phyloP scores from a whole-genome alignment of 768 basidiomycete species.

The Phaeolepiota aurea region DNA sequence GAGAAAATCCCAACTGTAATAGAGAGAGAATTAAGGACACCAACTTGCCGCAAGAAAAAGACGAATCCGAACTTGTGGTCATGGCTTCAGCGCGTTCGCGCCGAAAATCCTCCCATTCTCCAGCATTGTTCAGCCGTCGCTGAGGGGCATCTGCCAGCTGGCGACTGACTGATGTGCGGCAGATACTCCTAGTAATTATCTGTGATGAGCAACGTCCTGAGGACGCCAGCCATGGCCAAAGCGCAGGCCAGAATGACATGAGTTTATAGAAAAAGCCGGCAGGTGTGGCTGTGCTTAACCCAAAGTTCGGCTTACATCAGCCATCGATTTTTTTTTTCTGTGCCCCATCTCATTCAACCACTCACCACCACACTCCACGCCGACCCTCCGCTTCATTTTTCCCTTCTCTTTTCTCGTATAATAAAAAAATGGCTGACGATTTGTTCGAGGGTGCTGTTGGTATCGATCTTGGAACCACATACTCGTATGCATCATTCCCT shows the following conservation, averaged over 20 bases:
- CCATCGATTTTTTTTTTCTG: conserved; percentile 41
- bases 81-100: conserved; percentile 45
- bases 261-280: conserved; percentile 8
- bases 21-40: background rate
- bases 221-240: conserved; percentile 28
- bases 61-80: conserved; percentile 39
- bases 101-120: conserved; percentile 64
- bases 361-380: conserved; percentile 25
- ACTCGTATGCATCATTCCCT: conserved; percentile 63
- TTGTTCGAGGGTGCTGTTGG: conserved; percentile 94
- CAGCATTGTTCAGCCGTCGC: conserved; percentile 30
- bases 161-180: conserved; percentile 10
- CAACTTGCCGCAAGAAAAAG: background rate
- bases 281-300: conserved; percentile 36
- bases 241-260: conserved; percentile 28
- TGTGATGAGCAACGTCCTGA: conserved; percentile 19
- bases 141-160: conserved; percentile 17
- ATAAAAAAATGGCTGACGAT: conserved; percentile 75
- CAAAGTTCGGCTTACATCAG: conserved; percentile 48
- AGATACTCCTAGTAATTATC: conserved; percentile 7
- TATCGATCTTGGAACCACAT: conserved; percentile 96
- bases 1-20: conserved; percentile 51
- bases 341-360: conserved; percentile 28
- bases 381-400: conserved; percentile 17
- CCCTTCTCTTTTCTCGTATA: conserved; percentile 18